Evolutionary conservation across 208 protist species (phyloP), one percentile per base, ranked within the genome.

Genomic region (Wallacemonas sp.): DNA sequence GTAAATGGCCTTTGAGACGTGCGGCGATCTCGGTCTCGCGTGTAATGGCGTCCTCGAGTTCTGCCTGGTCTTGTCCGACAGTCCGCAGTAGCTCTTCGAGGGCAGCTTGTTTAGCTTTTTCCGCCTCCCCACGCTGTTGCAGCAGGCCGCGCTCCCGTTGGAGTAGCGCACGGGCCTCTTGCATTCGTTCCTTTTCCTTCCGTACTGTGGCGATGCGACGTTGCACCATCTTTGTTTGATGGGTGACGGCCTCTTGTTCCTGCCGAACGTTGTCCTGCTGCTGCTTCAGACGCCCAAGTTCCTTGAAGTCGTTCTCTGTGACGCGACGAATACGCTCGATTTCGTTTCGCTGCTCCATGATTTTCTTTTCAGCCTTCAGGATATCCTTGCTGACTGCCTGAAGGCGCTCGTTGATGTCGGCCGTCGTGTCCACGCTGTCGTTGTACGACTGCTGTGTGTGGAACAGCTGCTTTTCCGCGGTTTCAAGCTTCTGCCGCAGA

Each of bases 381-480:
- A 97, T 87, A 27, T 97, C 73, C 52, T 72, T 67, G 12, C 86
- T 75, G 46, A 89, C 71, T 24, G 91, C 84, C 36, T 87, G 76
- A 39, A 95, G 73, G 12, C 90, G 85, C 37, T 93, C 78, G 55
- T 84, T 85, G n/a, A 97, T 70, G 21, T 90, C 89, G 3, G 87
- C 70, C 37, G 96, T 98, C 24, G 89, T 89, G 57, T 90, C 86
- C 0, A 97, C 78, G 45, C 91, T 88, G 57, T 98, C 94, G 62
- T 97, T 93, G 64, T 97, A 89, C 2, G 88, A 92, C 71, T 94
- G 85, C 66, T 92, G 78, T 1, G 86, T 94, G 69, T 91, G 84
- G 57, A 81, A 91, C 17, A 94, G 70, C 58, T 97, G 88, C 60
- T 87, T 88, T 52, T 95, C 81, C 12, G 88, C 92, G 21, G 83